Conservation (phyloP, 306 rosid genomes). For the Phaseolus lunatus region DNA sequence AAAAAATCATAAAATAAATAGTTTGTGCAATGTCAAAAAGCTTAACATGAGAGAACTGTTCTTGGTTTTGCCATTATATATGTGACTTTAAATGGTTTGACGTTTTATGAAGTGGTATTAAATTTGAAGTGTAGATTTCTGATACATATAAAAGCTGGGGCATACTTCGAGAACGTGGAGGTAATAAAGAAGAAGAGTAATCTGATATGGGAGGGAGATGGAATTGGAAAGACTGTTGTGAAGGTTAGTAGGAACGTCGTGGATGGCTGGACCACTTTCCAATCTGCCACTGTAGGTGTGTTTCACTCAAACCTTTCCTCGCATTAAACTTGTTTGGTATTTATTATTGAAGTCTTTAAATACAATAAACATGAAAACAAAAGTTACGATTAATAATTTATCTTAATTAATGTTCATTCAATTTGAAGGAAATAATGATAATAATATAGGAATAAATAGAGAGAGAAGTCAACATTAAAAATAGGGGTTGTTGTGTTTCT, state of each 20-base stretch:
- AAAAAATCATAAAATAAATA: no score
- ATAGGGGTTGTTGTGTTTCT: no score
- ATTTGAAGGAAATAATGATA: neutral
- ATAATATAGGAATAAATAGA: neutral
- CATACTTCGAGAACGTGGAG: constrained; percentile 90
- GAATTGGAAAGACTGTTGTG: constrained; percentile 80
- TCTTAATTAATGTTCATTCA: neutral
- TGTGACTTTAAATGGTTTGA: neutral
- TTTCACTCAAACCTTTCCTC: neutral
- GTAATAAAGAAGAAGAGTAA: constrained; percentile 70
- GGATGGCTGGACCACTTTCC: constrained; percentile 93
- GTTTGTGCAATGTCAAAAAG: no score
- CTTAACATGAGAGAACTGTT: neutral
- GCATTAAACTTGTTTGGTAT: neutral
- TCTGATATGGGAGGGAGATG: constrained; percentile 84
- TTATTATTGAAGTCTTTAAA: neutral
- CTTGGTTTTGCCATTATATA: no score
- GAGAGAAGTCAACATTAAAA: neutral
- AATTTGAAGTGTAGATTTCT: constrained; percentile 60
- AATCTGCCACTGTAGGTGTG: constrained; percentile 89
- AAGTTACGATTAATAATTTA: no score
- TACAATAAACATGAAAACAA: neutral
- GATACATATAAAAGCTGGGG: constrained; percentile 78
- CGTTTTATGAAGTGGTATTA: neutral
- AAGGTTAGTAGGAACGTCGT: constrained; percentile 76